Evolutionary conservation across 805 yeast genomes (phyloP), one percentile per base, ranked within the genome.

Genomic region (Kurtzmaniella cleridarum): DNA sequence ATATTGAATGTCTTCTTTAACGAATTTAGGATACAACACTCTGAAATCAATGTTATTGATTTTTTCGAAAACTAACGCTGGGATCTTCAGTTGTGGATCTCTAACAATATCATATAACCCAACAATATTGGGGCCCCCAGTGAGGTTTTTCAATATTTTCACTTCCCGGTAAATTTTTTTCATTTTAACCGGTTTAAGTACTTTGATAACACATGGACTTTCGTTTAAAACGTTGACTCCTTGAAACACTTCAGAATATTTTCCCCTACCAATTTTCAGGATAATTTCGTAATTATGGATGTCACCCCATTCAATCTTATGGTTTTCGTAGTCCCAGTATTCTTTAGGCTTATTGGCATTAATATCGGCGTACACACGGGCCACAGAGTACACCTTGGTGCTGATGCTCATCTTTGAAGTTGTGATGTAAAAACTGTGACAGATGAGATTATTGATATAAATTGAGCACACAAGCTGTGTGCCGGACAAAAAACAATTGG

Each of bases 131-230:
- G 93, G 85, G 1, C 96, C 97, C 9, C 82, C 84, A 2, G 82
- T 78, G 51, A 90, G 69, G 59, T 90, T 90, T 59, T 88, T 86
- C 47, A 90, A 69, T 34, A 90, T 90, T 56, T 85, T 82, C 53
- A 90, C 81, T 60, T 90, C 97, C 51, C 97, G 73, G 63, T 86
- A 85, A 50, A 90, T 90, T 66, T 90, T 90, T 74, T 89, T 89
- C 59, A 89, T 71, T 64, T 89, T 89, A 26, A 90, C 96, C 2
- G 97, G 97, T 59, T 90, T 90, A 54, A 90, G 73, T 17, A 88
- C 96, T 63, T 90, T 90, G 54, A 90, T 85, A 37, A 90, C 96
- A 50, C 90, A 79, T 39, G 79, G 71, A 39, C 73, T 71, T 39
- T 81, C 78, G 41, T 75, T 74, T 31, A 71, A 57, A 14, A 82